A percentile compares a stretch with the other conserved stretches of the same genome.
These are phyloP conservation scores for Triticum aestivum DNA, from an alignment of 176 grass and related monocot species.

Conservation along the genomic window DNA sequence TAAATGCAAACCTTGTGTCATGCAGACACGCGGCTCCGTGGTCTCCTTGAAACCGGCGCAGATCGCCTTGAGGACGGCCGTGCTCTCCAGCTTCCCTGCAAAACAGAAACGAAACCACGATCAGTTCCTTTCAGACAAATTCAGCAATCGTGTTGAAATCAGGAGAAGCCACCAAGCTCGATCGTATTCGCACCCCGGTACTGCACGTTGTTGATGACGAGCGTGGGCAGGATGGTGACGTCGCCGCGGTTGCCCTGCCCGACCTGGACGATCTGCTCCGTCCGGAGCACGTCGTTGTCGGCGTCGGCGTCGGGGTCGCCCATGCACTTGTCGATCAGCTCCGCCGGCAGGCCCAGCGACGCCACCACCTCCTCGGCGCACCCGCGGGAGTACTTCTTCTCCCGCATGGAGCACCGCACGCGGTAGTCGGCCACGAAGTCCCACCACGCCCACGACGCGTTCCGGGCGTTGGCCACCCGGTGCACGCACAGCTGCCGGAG, in stretches of 20 bases:
- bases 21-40: slow-evolving; percentile 73
- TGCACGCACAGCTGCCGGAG: slow-evolving; percentile 95
- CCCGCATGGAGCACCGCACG: slow-evolving; percentile 77
- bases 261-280: slow-evolving; percentile 78
- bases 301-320: slow-evolving; percentile 68
- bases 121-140: not conserved
- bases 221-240: slow-evolving; percentile 84
- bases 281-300: slow-evolving; percentile 76
- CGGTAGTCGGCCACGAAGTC: slow-evolving; percentile 87
- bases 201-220: slow-evolving; percentile 90
- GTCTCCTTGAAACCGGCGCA: slow-evolving; percentile 91
- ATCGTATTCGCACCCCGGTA: slow-evolving; percentile 49
- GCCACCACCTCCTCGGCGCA: slow-evolving; percentile 60
- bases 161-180: not conserved
- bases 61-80: slow-evolving; percentile 70
- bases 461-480: slow-evolving; percentile 51
- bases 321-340: slow-evolving; percentile 70
- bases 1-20: slow-evolving; percentile 54
- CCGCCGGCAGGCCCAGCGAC: slow-evolving; percentile 67
- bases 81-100: slow-evolving; percentile 76
- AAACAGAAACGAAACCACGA: not conserved
- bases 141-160: not conserved
- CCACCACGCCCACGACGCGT: slow-evolving; percentile 81
- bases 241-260: slow-evolving; percentile 71
- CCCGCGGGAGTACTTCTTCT: slow-evolving; percentile 44